Evolutionary conservation across 2,329 filamentous ascomycete species (phyloP).

Genomic region (Boeremia exigua): DNA sequence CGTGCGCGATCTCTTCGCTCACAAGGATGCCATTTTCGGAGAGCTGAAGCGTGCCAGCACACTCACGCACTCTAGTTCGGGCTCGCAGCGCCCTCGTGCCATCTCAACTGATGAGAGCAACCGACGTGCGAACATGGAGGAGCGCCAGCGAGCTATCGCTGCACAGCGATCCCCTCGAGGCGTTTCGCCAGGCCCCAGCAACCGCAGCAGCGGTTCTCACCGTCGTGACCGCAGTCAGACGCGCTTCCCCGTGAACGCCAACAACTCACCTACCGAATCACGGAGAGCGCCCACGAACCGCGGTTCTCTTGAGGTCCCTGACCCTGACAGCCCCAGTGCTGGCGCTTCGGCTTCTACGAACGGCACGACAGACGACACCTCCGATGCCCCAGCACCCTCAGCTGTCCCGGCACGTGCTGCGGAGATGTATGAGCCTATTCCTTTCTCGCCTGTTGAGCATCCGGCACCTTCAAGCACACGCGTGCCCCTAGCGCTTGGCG

Average conservation of each 20-base stretch:
- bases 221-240: constrained; percentile 81
- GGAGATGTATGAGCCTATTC: constrained; percentile 13
- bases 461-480: constrained; percentile 44
- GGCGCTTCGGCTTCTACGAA: constrained; percentile 46
- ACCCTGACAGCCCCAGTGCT: constrained; percentile 53
- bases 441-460: constrained; percentile 31
- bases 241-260: constrained; percentile 76
- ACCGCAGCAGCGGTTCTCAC: constrained; percentile 49
- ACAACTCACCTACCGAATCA: constrained; percentile 61
- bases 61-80: constrained; percentile 66
- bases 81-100: constrained; percentile 73
- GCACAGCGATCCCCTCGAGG: constrained; percentile 69
- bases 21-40: constrained; percentile 95
- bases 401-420: constrained; percentile 8
- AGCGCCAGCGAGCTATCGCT: constrained; percentile 80
- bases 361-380: constrained; percentile 41
- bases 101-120: constrained; percentile 97
- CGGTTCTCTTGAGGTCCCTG: constrained; percentile 82
- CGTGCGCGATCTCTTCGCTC: constrained; percentile 86
- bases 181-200: constrained; percentile 72
- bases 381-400: constrained; percentile 12
- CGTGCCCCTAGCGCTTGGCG: constrained; percentile 32
- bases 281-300: constrained; percentile 64
- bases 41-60: constrained; percentile 90
- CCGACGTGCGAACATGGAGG: constrained; percentile 91